Percentiles rank a stretch among this genome's conserved stretches.
Conservation (phyloP, 2,329 filamentous ascomycete genomes). For the Verticillium nonalfalfae region DNA sequence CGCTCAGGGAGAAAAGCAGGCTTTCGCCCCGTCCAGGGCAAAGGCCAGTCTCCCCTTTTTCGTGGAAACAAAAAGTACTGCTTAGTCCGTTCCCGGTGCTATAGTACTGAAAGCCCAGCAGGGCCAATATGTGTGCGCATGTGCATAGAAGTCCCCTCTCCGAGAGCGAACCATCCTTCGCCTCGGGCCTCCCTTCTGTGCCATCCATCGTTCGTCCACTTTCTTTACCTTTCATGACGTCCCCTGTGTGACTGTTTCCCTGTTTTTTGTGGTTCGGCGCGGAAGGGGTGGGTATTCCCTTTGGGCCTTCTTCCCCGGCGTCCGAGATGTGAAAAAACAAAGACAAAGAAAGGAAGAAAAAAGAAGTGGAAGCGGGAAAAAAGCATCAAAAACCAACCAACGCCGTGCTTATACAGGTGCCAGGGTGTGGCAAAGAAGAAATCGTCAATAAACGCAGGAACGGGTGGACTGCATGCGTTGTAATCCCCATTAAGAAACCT, state of each 20-base stretch:
- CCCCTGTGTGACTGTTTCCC: background rate
- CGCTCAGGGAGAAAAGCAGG: too few species aligned
- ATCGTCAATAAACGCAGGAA: constrained; percentile 8
- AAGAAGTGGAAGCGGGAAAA: background rate
- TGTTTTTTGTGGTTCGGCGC: background rate
- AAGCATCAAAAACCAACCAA: constrained; percentile 1
- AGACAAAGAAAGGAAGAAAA: background rate
- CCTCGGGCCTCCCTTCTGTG: background rate
- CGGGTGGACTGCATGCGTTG: background rate
- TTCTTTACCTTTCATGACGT: background rate
- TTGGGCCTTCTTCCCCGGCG: background rate
- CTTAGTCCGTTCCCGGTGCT: background rate
- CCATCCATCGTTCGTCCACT: background rate
- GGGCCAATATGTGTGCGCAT: background rate
- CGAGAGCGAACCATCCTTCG: background rate
- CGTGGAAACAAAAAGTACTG: background rate
- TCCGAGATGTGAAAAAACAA: background rate
- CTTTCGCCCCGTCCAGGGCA: background rate
- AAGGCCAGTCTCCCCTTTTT: background rate
- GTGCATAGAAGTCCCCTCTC: background rate
- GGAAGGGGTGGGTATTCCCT: background rate
- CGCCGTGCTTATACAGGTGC: constrained; percentile 6
- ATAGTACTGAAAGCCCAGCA: background rate
- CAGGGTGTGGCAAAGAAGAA: constrained; percentile 5
- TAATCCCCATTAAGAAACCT: background rate